Conservation (phyloP, 768 basidiomycete species). For the Saitozyma sp. region DNA sequence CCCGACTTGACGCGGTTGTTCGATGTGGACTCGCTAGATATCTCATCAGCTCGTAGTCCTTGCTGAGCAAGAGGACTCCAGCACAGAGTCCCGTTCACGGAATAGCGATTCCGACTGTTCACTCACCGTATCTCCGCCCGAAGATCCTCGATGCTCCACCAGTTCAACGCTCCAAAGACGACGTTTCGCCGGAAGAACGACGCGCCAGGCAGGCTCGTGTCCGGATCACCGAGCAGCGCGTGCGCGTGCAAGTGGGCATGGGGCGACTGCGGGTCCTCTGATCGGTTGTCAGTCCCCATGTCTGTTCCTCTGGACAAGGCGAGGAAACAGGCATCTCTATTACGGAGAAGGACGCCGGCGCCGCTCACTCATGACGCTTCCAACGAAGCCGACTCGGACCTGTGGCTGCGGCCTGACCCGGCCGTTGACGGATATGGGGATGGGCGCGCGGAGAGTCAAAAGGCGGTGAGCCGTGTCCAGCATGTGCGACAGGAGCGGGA, state of each 20-base stretch:
- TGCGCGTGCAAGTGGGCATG: conserved; percentile 43
- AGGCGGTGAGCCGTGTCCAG: conserved; percentile 21
- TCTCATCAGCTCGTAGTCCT: background rate
- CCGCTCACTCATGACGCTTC: conserved; percentile 30
- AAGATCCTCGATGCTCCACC: conserved; percentile 42
- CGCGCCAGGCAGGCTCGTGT: conserved; percentile 31
- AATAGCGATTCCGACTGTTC: background rate
- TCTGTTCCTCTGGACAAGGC: background rate
- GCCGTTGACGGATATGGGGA: conserved; percentile 21
- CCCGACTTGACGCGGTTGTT: conserved; percentile 84
- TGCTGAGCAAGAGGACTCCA: background rate
- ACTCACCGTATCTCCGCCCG: conserved; percentile 46
- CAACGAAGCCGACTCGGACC: conserved; percentile 40
- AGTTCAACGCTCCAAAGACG: conserved; percentile 36
- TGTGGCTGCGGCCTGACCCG: conserved; percentile 10
- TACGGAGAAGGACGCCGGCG: background rate
- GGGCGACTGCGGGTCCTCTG: conserved; percentile 42
- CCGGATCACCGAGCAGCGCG: conserved; percentile 33
- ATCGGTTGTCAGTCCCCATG: background rate
- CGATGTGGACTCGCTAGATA: conserved; percentile 68
- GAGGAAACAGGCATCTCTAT: background rate
- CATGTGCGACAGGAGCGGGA: conserved; percentile 38
- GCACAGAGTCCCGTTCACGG: background rate
- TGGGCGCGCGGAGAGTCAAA: background rate
- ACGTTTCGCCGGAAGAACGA: conserved; percentile 40